A percentile compares a stretch with the other conserved stretches of the same genome.
These are phyloP conservation scores for Chrysoporthe cubensis DNA, from an alignment of 2,329 filamentous ascomycete genomes.

Conservation along the genomic window DNA sequence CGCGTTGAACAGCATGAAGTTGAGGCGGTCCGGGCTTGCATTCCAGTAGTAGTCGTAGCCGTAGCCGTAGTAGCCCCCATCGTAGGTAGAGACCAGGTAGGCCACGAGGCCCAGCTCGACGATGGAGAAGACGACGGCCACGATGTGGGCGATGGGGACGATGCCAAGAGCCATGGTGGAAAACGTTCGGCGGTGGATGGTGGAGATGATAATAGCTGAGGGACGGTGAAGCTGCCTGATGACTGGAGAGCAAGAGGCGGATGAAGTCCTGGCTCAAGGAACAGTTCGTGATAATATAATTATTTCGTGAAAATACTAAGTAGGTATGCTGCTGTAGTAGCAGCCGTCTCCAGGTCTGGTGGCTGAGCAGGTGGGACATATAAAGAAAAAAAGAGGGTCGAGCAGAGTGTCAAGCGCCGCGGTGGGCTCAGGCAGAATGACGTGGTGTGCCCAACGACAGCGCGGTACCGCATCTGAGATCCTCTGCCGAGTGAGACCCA, in stretches of 20 bases:
- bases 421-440: neutral
- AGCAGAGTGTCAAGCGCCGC: neutral
- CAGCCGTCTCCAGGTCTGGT: too few relatives aligned
- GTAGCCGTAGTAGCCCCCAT: slow-evolving; percentile 40
- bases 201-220: too few relatives aligned
- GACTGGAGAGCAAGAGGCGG: too few relatives aligned
- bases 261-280: neutral
- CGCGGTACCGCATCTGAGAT: too few relatives aligned
- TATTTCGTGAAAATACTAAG: too few relatives aligned
- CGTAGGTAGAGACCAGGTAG: slow-evolving; percentile 61
- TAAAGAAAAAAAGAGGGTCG: neutral
- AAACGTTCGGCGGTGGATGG: neutral
- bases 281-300: neutral
- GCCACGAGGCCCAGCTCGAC: slow-evolving; percentile 76
- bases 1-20: slow-evolving; percentile 80
- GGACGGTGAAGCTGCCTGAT: too few relatives aligned
- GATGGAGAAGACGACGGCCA: slow-evolving; percentile 70
- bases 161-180: slow-evolving; percentile 56
- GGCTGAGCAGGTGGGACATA: neutral
- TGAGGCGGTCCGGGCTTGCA: slow-evolving; percentile 58
- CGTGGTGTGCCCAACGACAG: neutral
- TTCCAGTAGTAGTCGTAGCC: slow-evolving; percentile 28
- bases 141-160: slow-evolving; percentile 65
- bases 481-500: neutral
- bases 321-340: too few relatives aligned